These are phyloP conservation scores for Vanderwaltozyma tropicalis DNA, from an alignment of 805 yeast genomes.

Conservation along the genomic window DNA sequence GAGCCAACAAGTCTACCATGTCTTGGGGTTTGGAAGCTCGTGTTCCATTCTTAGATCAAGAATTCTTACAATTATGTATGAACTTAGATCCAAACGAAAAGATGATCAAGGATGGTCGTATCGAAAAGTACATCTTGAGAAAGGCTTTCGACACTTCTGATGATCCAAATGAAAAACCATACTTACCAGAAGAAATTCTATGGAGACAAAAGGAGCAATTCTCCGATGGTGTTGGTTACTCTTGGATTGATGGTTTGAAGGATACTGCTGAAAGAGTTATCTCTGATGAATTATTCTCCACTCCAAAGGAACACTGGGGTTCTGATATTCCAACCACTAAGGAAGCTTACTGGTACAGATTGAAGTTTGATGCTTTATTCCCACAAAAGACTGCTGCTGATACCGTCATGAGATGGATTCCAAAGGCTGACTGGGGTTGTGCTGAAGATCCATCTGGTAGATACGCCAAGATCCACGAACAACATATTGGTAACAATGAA, in stretches of 20 bases:
- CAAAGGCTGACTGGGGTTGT: constrained; percentile 99
- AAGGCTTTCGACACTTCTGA: constrained; percentile 94
- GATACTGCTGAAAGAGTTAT: constrained; percentile 84
- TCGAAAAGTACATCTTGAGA: constrained; percentile 93
- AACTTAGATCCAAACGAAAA: constrained; percentile 91
- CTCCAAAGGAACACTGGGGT: constrained; percentile 96
- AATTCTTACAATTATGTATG: constrained; percentile 86
- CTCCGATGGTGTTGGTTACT: constrained; percentile 98
- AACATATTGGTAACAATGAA: constrained; percentile 35
- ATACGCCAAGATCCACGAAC: constrained; percentile 81
- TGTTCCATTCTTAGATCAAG: constrained; percentile 95
- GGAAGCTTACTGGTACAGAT: constrained; percentile 99
- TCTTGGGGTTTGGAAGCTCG: constrained; percentile 99
- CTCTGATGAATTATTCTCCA: constrained; percentile 80
- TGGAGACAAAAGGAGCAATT: constrained; percentile 99
- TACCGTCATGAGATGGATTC: constrained; percentile 99
- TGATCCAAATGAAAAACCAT: constrained; percentile 67
- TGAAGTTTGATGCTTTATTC: constrained; percentile 89
- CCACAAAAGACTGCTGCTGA: constrained; percentile 84
- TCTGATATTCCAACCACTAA: constrained; percentile 88
- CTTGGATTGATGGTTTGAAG: constrained; percentile 97
- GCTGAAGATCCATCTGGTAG: constrained; percentile 98
- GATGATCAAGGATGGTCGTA: constrained; percentile 68
- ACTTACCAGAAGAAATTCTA: constrained; percentile 90
- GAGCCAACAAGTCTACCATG: constrained; percentile 99